Conservation (phyloP, 352 stramenopile genomes). For the Pelagophyceae sp. region DNA sequence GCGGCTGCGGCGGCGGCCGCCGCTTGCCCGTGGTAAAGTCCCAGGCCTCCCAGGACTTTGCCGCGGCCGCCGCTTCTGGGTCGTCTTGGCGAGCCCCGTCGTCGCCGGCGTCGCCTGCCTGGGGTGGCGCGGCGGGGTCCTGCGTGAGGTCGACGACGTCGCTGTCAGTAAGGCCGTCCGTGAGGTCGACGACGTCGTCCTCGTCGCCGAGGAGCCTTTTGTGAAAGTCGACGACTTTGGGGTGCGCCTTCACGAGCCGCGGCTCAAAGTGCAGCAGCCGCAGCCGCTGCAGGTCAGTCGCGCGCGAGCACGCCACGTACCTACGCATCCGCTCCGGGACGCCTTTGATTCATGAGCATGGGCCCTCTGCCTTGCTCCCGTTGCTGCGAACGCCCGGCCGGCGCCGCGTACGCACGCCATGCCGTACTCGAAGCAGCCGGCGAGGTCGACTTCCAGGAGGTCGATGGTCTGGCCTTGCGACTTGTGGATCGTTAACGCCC, state of each 20-base stretch:
- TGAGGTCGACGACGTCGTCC: too few species aligned
- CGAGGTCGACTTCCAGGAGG: conserved; percentile 70
- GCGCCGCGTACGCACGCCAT: too few species aligned
- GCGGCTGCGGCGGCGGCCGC: not conserved
- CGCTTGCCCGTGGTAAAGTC: not conserved
- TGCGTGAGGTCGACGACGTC: conserved; percentile 9
- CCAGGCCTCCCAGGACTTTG: not conserved
- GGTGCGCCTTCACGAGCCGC: not conserved
- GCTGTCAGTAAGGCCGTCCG: too few species aligned
- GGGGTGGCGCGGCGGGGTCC: too few species aligned
- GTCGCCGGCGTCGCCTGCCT: too few species aligned
- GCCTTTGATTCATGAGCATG: too few species aligned
- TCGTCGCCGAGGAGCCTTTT: conserved; percentile 28
- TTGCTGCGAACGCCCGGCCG: too few species aligned
- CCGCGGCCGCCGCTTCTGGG: not conserved
- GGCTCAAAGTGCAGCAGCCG: conserved; percentile 5
- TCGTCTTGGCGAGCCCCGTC: too few species aligned
- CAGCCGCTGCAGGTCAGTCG: not conserved
- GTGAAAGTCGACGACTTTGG: not conserved
- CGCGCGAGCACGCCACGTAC: conserved; percentile 3
- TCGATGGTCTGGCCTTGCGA: conserved; percentile 82
- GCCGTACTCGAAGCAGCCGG: conserved; percentile 75
- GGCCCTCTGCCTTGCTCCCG: too few species aligned
- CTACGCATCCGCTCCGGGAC: too few species aligned
- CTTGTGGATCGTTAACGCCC: conserved; percentile 94